Evolutionary conservation across 352 stramenopile species (phyloP).

Genomic region (Pythium insidiosum): DNA sequence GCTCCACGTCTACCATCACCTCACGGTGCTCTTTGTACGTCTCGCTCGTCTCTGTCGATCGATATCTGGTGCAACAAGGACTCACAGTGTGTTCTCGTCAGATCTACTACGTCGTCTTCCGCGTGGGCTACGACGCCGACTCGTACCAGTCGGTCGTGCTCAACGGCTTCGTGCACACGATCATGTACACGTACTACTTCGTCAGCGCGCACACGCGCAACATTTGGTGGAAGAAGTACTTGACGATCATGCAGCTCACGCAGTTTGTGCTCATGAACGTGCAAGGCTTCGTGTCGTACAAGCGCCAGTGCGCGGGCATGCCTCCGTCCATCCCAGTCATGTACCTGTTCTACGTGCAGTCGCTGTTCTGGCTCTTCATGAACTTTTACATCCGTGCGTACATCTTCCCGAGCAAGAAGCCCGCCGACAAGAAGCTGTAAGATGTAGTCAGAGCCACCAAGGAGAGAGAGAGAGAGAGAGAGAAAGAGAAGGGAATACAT

Average conservation of each 20-base stretch:
- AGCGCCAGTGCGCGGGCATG: slow-evolving; percentile 71
- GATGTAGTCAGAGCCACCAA: no score
- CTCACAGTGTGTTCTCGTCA: slow-evolving; percentile 1
- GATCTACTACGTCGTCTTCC: slow-evolving; percentile 91
- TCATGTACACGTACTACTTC: no score
- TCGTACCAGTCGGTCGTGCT: slow-evolving; percentile 92
- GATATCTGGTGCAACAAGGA: neutral
- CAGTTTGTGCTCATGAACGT: slow-evolving; percentile 81
- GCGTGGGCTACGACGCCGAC: slow-evolving; percentile 90
- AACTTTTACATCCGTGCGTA: slow-evolving; percentile 59
- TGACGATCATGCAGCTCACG: slow-evolving; percentile 90
- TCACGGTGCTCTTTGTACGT: slow-evolving; percentile 84
- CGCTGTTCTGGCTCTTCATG: no score
- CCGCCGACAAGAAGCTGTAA: no score
- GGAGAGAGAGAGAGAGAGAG: no score
- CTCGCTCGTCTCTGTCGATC: neutral
- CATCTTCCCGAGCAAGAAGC: no score
- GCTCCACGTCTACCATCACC: slow-evolving; percentile 95
- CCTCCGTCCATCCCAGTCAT: slow-evolving; percentile 43
- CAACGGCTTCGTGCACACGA: slow-evolving; percentile 95
- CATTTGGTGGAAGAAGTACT: no score
- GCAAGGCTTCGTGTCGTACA: slow-evolving; percentile 30
- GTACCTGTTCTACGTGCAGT: slow-evolving; percentile 93
- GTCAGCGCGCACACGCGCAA: no score
- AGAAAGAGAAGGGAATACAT: no score